Evolutionary conservation across 306 rosid species (phyloP).

Genomic region (Spatholobus suberectus): DNA sequence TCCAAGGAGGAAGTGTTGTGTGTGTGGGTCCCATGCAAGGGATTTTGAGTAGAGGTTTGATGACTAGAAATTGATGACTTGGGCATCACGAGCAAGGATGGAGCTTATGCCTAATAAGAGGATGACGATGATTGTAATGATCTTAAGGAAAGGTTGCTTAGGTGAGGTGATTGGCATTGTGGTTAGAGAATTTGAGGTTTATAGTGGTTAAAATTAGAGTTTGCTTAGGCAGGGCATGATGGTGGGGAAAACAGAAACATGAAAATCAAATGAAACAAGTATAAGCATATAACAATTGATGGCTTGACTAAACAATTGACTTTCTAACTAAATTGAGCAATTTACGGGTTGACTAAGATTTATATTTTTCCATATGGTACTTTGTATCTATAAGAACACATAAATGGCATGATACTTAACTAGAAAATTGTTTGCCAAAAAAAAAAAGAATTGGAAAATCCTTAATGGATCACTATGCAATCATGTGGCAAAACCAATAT

Average conservation of each 20-base stretch:
- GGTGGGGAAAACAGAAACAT: not conserved
- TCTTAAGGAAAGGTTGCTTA: not conserved
- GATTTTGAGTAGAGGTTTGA: too few relatives aligned
- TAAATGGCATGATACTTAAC: not conserved
- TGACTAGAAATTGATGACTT: conserved; percentile 79
- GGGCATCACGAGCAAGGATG: too few relatives aligned
- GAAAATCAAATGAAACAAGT: not conserved
- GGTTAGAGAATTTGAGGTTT: not conserved
- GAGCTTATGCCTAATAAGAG: too few relatives aligned
- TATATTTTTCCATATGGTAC: not conserved
- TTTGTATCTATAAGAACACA: not conserved
- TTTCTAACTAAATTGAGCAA: conserved; percentile 6
- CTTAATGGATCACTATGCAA: too few relatives aligned
- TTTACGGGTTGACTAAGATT: conserved; percentile 26
- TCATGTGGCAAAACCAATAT: too few relatives aligned
- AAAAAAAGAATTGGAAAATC: too few relatives aligned
- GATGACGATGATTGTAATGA: too few relatives aligned
- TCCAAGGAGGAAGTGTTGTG: too few relatives aligned
- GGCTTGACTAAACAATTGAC: not conserved
- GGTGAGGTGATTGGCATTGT: conserved; percentile 34
- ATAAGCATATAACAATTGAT: not conserved
- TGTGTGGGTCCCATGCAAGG: too few relatives aligned
- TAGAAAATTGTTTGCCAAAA: not conserved
- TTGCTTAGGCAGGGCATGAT: not conserved
- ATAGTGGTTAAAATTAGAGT: not conserved